phyloP scores from a whole-genome alignment of 805 yeast genomes.

The Geotrichum ghanense region DNA sequence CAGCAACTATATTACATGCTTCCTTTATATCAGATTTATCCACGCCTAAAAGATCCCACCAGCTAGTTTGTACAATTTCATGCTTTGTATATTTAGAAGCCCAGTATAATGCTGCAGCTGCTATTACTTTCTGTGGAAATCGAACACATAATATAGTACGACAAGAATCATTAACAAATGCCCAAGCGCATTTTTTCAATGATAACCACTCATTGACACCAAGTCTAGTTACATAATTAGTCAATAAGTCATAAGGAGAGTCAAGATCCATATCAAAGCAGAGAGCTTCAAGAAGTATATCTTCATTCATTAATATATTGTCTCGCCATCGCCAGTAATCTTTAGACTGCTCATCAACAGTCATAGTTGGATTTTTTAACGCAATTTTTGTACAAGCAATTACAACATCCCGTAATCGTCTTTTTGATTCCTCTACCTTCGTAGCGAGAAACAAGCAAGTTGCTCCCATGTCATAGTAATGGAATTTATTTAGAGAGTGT shows the following conservation, averaged over 20 bases:
- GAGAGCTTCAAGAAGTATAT: conserved; percentile 31
- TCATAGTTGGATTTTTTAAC: conserved; percentile 29
- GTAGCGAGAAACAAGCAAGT: conserved; percentile 41
- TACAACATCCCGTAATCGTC: conserved; percentile 38
- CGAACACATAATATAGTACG: conserved; percentile 26
- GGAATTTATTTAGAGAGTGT: conserved; percentile 30
- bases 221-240: conserved; percentile 12
- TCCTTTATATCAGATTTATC: conserved; percentile 10
- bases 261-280: conserved; percentile 38
- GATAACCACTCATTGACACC: conserved; percentile 14
- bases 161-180: conserved; percentile 29
- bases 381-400: conserved; percentile 39
- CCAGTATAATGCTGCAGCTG: conserved; percentile 29
- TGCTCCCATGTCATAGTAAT: conserved; percentile 41
- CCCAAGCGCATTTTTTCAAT: conserved; percentile 24
- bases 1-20: conserved; percentile 17
- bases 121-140: conserved; percentile 23
- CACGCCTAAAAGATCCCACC: conserved; percentile 12
- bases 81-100: conserved; percentile 14
- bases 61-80: conserved; percentile 4
- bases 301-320: conserved; percentile 34
- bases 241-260: conserved; percentile 27
- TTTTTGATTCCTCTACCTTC: conserved; percentile 41
- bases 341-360: conserved; percentile 34
- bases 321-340: conserved; percentile 44